Evolutionary conservation across 352 stramenopile genomes (phyloP), one percentile per base, ranked within the genome.

Genomic region (Globisporangium paroecandrum): DNA sequence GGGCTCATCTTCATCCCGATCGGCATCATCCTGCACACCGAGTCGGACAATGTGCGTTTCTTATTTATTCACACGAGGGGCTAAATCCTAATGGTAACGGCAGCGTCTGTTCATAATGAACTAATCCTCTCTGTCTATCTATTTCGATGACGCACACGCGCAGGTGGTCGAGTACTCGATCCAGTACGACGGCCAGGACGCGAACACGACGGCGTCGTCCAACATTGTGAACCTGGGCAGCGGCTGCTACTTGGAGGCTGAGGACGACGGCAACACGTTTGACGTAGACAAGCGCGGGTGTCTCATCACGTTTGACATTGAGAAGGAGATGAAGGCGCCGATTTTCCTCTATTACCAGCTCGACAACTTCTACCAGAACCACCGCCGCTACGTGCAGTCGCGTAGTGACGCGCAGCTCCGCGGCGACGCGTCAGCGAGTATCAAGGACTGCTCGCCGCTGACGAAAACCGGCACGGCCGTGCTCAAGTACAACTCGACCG

Each of bases 311-410:
- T 94, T 99, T 58, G 80, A 82, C 2, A 84, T 98, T 67, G 74
- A 87, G 27, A 83, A 97, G 63, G 83, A 99, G 65, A 98, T 99
- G 93, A 79, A 97, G 58, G 91, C 92, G 58, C 97, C 97, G 4
- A 85, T 99, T 49, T 97, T 98, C 71, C 81, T 99, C 6, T 98
- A 99, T 84, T 99, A 99, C 75, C 92, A 99, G 79, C 77, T 99
- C 34, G 89, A 97, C 69, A 99, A 99, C 79, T 99, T 99, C 78
- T 99, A 99, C 83, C 98, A 99, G 85, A 99, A 99, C 82, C 97
- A 99, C 79, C 85, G 97, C 38, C 86, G 86, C 41, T 99, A 99
- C 76, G 81, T 96, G 22, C 87, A 87, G 65, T 98, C 87, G 55
- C 79, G 88, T 53, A 97, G 97, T 71, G 82, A 97, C 59, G 87